Conservation (phyloP, 139 green algal genomes). For the Micromonas pusilla region DNA sequence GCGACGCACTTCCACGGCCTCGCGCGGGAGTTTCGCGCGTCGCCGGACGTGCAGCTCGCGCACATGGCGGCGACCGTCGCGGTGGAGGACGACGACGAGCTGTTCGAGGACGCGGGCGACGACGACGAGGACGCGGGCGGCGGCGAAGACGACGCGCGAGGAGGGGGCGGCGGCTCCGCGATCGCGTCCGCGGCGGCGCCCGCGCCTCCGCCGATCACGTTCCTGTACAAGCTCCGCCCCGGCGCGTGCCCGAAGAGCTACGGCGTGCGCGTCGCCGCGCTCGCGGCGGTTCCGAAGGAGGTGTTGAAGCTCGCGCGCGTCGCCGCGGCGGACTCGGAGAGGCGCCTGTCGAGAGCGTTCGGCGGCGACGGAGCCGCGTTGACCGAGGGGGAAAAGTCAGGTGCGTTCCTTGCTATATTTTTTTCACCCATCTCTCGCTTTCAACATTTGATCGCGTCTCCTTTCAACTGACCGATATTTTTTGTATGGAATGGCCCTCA, state of each 20-base stretch:
- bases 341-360: neutral
- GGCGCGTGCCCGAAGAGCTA: slow-evolving; percentile 88
- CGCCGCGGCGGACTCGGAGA: neutral
- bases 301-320: neutral
- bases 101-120: neutral
- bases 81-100: neutral
- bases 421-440: too few relatives aligned
- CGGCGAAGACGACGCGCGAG: neutral
- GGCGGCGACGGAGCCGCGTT: neutral
- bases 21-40: neutral
- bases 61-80: slow-evolving; percentile 24
- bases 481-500: too few relatives aligned
- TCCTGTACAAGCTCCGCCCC: slow-evolving; percentile 74
- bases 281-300: neutral
- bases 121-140: too few relatives aligned
- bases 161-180: too few relatives aligned
- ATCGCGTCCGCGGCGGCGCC: slow-evolving; percentile 18
- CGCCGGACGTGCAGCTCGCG: neutral
- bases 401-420: too few relatives aligned
- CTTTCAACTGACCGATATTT: too few relatives aligned
- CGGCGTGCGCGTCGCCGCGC: slow-evolving; percentile 39
- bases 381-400: neutral
- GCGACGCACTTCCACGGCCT: slow-evolving; percentile 42
- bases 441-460: too few relatives aligned
- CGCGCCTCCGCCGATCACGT: slow-evolving; percentile 61